Base-by-base conservation (phyloP, 2,329 filamentous ascomycete genomes). In the Alternaria arbusti region DNA sequence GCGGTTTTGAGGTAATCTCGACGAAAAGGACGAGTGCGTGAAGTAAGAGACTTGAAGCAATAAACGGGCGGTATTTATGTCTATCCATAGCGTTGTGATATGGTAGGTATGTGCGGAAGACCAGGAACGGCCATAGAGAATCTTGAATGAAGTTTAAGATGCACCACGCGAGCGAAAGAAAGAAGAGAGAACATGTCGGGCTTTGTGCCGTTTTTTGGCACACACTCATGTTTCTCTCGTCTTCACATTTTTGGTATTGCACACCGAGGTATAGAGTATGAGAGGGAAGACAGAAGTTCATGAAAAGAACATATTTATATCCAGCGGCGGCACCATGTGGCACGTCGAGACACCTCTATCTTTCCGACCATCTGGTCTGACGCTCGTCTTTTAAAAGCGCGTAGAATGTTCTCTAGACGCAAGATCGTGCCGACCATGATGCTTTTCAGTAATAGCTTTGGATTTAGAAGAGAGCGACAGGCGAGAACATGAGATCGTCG, bases 1-100 rank as follows among this genome's bases (percentile, higher is more conserved):
- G 15, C 32, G 0, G 0, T 36, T 36, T 36, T 36, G 8, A 7
- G 0, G 15, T 36, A 0, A 36, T 36, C 1, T 36, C 2, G 15
- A n/a, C 15, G 5, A 7, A 36, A 10, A 36, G 15, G 4, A 9
- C 15, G 15, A 36, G 32, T 36, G 32, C 15, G 32, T 36, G 32
- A n/a, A 36, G 15, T 36, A 10, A 9, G 9, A 15, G 15, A 36
- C 32, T n/a, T 36, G 32, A 4, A 36, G 8, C 15, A 8, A 5
- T 15, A n/a, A 1, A 15, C 15, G 32, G 32, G 15, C 7, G 15
- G 15, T 3, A 2, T 36, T 36, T 5, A 36, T n/a, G 4, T 9
- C 32, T 36, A 36, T 3, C 1, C 13, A 4, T 36, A 36, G 32
- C 32, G 15, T n/a, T 0, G n/a, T n/a, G n/a, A n/a, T n/a, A n/a